Conservation (phyloP, 1,139 yeast species). For the Yamadazyma taylorii region DNA sequence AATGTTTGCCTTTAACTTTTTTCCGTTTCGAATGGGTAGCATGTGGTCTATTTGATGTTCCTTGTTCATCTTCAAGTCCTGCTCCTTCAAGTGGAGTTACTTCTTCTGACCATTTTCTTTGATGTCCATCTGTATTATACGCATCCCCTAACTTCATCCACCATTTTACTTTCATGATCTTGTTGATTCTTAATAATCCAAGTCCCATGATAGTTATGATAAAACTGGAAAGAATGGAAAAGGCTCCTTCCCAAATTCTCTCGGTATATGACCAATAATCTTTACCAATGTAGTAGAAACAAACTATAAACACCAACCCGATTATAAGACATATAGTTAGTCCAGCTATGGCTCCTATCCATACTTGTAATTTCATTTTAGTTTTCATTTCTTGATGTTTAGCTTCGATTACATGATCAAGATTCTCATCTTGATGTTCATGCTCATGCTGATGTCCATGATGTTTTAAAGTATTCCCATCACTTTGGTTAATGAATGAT, state of each 20-base stretch:
- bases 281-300: slow-evolving; percentile 74
- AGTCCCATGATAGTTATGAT: slow-evolving; percentile 90
- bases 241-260: slow-evolving; percentile 88
- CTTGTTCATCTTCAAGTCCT: too few relatives aligned
- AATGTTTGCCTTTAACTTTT: slow-evolving; percentile 26
- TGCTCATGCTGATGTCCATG: too few relatives aligned
- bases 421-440: not conserved
- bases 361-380: slow-evolving; percentile 64
- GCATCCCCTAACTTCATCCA: slow-evolving; percentile 49
- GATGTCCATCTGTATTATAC: slow-evolving; percentile 17
- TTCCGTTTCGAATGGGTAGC: slow-evolving; percentile 1
- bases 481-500: slow-evolving; percentile 72
- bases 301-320: slow-evolving; percentile 72
- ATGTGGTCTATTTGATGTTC: too few relatives aligned
- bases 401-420: not conserved
- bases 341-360: slow-evolving; percentile 80
- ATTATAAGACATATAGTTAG: slow-evolving; percentile 69
- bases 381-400: slow-evolving; percentile 14
- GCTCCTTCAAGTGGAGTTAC: too few relatives aligned
- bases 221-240: slow-evolving; percentile 74
- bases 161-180: slow-evolving; percentile 55
- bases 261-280: slow-evolving; percentile 85
- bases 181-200: slow-evolving; percentile 79
- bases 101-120: not conserved
- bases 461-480: too few relatives aligned